phyloP scores from a whole-genome alignment of 2,329 filamentous ascomycete genomes.

The Diaporthe sp. region DNA sequence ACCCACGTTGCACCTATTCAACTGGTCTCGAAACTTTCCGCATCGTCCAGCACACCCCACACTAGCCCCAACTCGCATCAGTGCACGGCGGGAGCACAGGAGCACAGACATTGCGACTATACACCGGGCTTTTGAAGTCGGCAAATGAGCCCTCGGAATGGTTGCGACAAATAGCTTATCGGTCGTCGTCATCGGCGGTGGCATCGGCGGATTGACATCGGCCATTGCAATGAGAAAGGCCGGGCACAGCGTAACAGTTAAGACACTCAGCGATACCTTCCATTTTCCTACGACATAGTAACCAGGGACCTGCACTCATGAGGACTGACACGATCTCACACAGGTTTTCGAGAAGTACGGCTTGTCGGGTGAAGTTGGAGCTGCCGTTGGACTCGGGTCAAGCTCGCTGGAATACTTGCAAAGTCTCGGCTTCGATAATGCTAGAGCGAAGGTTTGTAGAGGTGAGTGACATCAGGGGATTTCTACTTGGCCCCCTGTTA shows the following conservation, averaged over 20 bases:
- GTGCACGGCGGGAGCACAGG: not conserved
- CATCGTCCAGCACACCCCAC: not conserved
- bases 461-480: not conserved
- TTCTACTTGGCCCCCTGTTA: not conserved
- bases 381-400: slow-evolving; percentile 22
- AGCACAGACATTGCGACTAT: not conserved
- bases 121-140: not conserved
- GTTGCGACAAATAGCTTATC: not conserved
- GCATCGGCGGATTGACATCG: slow-evolving; percentile 14
- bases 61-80: not conserved
- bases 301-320: not conserved
- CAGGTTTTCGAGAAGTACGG: slow-evolving; percentile 20
- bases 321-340: not conserved
- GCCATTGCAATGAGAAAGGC: slow-evolving; percentile 20
- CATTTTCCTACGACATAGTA: not conserved
- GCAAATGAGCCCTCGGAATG: not conserved
- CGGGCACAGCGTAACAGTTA: slow-evolving; percentile 13
- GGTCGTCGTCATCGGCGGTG: slow-evolving; percentile 15
- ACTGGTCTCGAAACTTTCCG: not conserved
- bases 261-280: not conserved
- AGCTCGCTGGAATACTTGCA: slow-evolving; percentile 15
- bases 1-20: not conserved
- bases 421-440: slow-evolving; percentile 22
- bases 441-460: slow-evolving; percentile 10
- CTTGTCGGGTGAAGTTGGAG: slow-evolving; percentile 13